A percentile compares a stretch with the other conserved stretches of the same genome.
These are phyloP conservation scores for Cadophora sp. DNA, from an alignment of 2,329 filamentous ascomycete species.

Conservation along the genomic window DNA sequence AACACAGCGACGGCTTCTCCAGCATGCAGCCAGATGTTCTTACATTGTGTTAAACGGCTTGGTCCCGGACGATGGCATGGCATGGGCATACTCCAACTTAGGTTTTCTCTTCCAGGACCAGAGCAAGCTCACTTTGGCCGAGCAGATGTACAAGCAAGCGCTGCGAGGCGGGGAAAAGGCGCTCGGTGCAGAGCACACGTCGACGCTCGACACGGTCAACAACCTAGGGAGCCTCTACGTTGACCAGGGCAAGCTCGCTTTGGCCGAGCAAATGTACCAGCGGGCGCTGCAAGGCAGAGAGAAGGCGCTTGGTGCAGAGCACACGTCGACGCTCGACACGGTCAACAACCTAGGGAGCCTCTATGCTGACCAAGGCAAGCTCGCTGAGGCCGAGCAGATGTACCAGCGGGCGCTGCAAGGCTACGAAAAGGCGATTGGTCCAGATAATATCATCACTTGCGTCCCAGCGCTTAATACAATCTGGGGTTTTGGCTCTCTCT, in stretches of 20 bases:
- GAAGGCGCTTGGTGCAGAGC: neutral
- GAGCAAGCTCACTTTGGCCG: too few species aligned
- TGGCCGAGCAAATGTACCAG: slow-evolving; percentile 10
- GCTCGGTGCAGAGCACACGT: too few species aligned
- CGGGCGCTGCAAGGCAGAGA: neutral
- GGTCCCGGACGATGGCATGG: slow-evolving; percentile 21
- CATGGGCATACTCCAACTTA: too few species aligned
- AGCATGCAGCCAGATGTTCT: neutral
- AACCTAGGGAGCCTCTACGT: slow-evolving; percentile 14
- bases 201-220: too few species aligned
- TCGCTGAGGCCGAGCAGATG: slow-evolving; percentile 15
- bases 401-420: slow-evolving; percentile 22
- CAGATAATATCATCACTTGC: too few species aligned
- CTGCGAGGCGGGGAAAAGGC: too few species aligned
- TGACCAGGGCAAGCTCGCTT: slow-evolving; percentile 1
- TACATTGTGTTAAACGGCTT: slow-evolving; percentile 24
- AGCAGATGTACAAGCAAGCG: too few species aligned
- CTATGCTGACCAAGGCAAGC: slow-evolving; percentile 16
- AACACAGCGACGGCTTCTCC: neutral
- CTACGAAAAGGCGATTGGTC: slow-evolving; percentile 19
- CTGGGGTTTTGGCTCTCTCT: too few species aligned
- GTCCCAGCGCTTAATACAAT: too few species aligned
- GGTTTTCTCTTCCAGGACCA: too few species aligned
- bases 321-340: neutral
- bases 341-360: neutral